Conservation (phyloP, 202 grass and related monocot genomes). For the Cymbopogon flexuosus region DNA sequence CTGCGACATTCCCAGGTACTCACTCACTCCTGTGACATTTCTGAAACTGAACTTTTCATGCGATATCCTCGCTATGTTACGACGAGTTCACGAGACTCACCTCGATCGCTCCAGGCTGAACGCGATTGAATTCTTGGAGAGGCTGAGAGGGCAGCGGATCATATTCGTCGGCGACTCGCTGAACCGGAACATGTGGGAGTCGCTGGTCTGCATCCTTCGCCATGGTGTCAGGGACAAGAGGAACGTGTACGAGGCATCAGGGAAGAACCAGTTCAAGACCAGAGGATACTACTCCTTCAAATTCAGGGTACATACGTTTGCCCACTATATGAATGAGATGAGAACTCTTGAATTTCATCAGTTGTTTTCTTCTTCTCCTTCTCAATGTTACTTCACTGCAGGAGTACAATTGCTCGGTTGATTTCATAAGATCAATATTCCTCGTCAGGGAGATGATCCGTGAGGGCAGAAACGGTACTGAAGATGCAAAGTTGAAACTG, state of each 20-base stretch:
- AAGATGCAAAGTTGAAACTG: slow-evolving; percentile 61
- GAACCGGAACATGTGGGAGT: slow-evolving; percentile 98
- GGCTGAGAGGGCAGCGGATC: slow-evolving; percentile 82
- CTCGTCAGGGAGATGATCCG: slow-evolving; percentile 52
- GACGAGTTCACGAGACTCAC: not conserved
- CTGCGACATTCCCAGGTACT: slow-evolving; percentile 70
- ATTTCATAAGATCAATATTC: slow-evolving; percentile 79
- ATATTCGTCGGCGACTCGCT: slow-evolving; percentile 90
- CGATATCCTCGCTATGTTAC: not conserved
- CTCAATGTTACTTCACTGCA: slow-evolving; percentile 25
- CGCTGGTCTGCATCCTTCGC: slow-evolving; percentile 77
- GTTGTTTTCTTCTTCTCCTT: not conserved
- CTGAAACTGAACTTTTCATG: not conserved
- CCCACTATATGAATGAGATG: not conserved
- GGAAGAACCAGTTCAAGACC: slow-evolving; percentile 74
- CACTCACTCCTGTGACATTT: not conserved
- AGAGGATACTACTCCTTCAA: slow-evolving; percentile 77
- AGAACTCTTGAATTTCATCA: not conserved
- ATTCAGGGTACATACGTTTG: slow-evolving; percentile 48
- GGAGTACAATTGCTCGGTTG: slow-evolving; percentile 78
- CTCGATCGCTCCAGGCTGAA: slow-evolving; percentile 47
- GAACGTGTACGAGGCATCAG: slow-evolving; percentile 61
- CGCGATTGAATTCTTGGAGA: slow-evolving; percentile 59
- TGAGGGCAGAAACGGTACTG: slow-evolving; percentile 18
- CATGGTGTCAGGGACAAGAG: slow-evolving; percentile 60